Base-by-base conservation (phyloP, 768 basidiomycete genomes). In the Mycena chlorophos region DNA sequence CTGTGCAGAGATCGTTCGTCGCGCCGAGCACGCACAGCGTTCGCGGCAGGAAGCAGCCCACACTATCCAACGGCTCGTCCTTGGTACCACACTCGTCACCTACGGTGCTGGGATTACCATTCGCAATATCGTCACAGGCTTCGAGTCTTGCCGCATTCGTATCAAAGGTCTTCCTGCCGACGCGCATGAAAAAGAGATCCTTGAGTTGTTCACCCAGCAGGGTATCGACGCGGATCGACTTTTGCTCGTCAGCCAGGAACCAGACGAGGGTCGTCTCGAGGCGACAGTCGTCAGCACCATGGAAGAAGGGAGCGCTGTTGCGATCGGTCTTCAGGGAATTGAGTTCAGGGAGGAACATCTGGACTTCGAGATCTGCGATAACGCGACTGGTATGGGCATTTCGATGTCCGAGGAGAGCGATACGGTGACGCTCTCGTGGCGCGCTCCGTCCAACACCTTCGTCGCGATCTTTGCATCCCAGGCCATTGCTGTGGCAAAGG, bases 381-480 rank as follows among this genome's bases (percentile, higher is more conserved):
- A 73, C 46, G 69, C 71, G 29, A 69, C 68, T 37, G 71, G 74
- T 5, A 82, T 83, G 82, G 75, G 63, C 12, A 68, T 66, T 19
- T 69, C 66, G 8, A 60, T 68, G 2, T 58, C 58, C 4, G 68
- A 68, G 2, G 70, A 72, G 25, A 42, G 66, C 3, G 71, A 81
- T 13, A 69, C 74, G 31, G 62, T 86, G 48, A 75, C 74, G 0
- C 73, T 86, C 43, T 76, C 74, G 12, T 88, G 85, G 82, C 72
- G 67, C 5, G 67, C 69, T 1, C 83, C 84, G 1, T 79, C 78
- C 17, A 63, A 63, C 4, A 66, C 74, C 1, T 76, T 78, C 55
- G 58, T 80, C 19, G 83, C 73, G 1, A 73, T 70, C 3, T 87
- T 79, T 57, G 4, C 48, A 3, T 66, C 68, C 4, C 58, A 70